Base-by-base conservation (phyloP, 2,329 filamentous ascomycete species). In the Geosmithia morbida region DNA sequence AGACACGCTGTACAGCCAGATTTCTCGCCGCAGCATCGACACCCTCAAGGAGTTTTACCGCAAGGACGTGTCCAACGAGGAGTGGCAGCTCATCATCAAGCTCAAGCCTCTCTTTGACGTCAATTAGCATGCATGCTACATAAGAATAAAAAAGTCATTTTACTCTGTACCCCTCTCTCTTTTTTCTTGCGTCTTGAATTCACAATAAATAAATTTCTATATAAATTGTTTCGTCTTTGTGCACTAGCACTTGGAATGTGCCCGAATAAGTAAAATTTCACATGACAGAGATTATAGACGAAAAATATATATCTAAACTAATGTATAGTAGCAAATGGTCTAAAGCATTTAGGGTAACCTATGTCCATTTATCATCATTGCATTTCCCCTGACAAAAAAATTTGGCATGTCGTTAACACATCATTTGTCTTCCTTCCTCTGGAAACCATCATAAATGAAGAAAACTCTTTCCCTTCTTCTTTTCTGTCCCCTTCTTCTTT, bases 11-110 rank as follows among this genome's bases (percentile, higher is more conserved):
- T 97, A 96, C 75, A 90, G 84, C 54, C 73, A 85, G 50, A 87
- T 98, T 57, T 92, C 85, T 42, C 78, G 92, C 55, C 75, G 79
- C 55, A 92, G 85, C 59, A 98, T 98, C 64, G 87, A 98, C 67
- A 88, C 83, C 8, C 77, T 98, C 53, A 98, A 98, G 75, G 87
- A 96, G 61, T 96, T 87, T 64, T 98, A 96, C 70, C 76, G 89
- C 48, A 71, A 79, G 49, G 89, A 96, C 51, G 87, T 96, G 41
- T 77, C 75, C 45, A 90, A 85, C 67, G 92, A 97, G 11, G 92
- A 98, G 69, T 98, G 92, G 92, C 74, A 79, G 59, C 72, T 98
- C 53, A 87, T 98, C 60, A 86, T 90, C 67, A 94, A 95, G 75
- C 71, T 98, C 61, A 98, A 98, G 79, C 81, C 86, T 41, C 62